Conservation (phyloP, 1,139 yeast genomes). For the Pichia sp. region DNA sequence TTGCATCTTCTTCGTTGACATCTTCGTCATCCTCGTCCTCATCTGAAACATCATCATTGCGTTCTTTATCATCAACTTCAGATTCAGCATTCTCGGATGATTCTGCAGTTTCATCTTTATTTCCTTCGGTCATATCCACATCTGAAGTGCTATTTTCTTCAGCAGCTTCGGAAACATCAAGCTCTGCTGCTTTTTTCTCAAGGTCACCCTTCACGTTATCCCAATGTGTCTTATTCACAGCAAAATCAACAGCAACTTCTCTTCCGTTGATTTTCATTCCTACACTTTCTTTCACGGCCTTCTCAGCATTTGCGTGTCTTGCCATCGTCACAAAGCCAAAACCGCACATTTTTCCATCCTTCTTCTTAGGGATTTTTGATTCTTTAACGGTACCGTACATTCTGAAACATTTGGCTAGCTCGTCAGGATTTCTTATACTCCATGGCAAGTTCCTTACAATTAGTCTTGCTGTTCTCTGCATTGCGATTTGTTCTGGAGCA, state of each 20-base stretch:
- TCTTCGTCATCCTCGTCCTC: constrained; percentile 30
- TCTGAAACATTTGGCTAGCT: constrained; percentile 63
- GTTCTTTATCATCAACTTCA: constrained; percentile 29
- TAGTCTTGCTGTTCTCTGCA: constrained; percentile 54
- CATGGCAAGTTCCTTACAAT: constrained; percentile 92
- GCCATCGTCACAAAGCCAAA: constrained; percentile 94
- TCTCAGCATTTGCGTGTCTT: constrained; percentile 70
- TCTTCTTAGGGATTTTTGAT: constrained; percentile 83
- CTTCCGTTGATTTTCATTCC: constrained; percentile 86
- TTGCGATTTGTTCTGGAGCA: constrained; percentile 24
- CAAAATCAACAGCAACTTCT: constrained; percentile 91
- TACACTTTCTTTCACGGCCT: constrained; percentile 68
- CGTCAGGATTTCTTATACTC: constrained; percentile 80
- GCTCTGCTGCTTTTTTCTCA: constrained; percentile 38
- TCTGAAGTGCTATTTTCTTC: constrained; percentile 37
- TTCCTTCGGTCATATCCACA: constrained; percentile 31
- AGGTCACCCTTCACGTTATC: constrained; percentile 43
- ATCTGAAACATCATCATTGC: constrained; percentile 27
- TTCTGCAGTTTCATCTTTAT: constrained; percentile 20
- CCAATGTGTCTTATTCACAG: constrained; percentile 86
- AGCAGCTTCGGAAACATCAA: constrained; percentile 36
- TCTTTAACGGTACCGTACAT: constrained; percentile 85
- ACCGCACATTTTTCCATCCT: constrained; percentile 88
- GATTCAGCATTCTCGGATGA: constrained; percentile 26
- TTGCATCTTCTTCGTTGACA: constrained; percentile 34